These are phyloP conservation scores for Leishmania gerbilli DNA, from an alignment of 208 protist genomes.

Conservation along the genomic window DNA sequence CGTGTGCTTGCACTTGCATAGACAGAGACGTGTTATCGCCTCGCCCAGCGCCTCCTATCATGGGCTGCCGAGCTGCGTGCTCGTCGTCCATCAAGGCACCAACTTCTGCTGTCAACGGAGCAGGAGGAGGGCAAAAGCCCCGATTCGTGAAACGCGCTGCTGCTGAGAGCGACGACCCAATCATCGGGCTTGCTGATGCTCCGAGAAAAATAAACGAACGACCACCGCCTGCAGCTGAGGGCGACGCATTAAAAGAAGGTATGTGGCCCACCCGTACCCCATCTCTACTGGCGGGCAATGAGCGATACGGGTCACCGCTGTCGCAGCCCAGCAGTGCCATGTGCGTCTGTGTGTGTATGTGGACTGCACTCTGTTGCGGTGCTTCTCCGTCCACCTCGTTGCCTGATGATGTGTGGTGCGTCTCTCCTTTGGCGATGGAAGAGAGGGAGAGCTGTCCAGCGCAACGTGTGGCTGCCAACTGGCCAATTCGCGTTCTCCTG, in stretches of 20 bases:
- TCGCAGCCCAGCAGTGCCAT: not conserved
- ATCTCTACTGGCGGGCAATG: not conserved
- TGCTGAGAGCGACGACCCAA: not conserved
- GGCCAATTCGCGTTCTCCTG: not conserved
- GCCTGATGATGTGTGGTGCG: not conserved
- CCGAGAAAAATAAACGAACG: not conserved
- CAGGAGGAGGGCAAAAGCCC: not conserved
- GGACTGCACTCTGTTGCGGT: not conserved
- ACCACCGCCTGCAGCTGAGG: not conserved
- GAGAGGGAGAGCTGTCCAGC: no score
- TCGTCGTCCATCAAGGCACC: not conserved
- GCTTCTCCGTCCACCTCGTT: not conserved
- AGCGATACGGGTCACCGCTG: not conserved
- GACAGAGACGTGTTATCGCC: not conserved
- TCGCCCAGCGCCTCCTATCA: not conserved
- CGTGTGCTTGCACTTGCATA: not conserved
- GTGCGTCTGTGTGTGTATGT: not conserved
- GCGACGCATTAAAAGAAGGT: not conserved
- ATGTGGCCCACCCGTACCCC: not conserved
- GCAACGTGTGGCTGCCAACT: not conserved
- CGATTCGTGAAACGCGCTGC: not conserved
- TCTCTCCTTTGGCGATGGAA: not conserved
- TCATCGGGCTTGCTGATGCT: not conserved
- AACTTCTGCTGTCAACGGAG: not conserved
- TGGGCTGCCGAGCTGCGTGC: not conserved